These are phyloP conservation scores for Trametes maxima DNA, from an alignment of 768 basidiomycete species.

Conservation along the genomic window DNA sequence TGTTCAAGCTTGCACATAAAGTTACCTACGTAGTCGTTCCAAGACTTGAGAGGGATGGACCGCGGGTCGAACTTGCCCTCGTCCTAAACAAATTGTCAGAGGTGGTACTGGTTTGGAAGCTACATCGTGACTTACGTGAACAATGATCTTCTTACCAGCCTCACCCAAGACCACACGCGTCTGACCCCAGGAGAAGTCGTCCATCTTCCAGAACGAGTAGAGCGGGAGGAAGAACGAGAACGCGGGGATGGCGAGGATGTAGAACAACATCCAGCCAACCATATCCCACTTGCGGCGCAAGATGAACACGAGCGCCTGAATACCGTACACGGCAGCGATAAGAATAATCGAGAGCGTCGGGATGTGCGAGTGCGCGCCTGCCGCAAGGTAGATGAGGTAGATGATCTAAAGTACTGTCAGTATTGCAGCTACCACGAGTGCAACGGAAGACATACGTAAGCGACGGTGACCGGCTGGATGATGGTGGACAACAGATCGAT, in stretches of 20 bases:
- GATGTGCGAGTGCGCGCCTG: constrained; percentile 63
- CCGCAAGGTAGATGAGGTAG: constrained; percentile 84
- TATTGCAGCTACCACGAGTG: background rate
- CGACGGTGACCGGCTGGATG: constrained; percentile 83
- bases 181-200: constrained; percentile 95
- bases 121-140: constrained; percentile 68
- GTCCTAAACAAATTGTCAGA: constrained; percentile 54
- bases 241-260: constrained; percentile 90
- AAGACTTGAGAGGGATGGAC: constrained; percentile 92
- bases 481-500: constrained; percentile 90
- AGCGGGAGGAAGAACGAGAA: constrained; percentile 93
- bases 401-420: constrained; percentile 59
- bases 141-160: constrained; percentile 91
- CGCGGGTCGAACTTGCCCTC: constrained; percentile 97
- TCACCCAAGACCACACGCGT: constrained; percentile 94
- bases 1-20: background rate
- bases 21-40: constrained; percentile 86
- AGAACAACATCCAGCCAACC: constrained; percentile 97
- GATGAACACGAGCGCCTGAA: constrained; percentile 82
- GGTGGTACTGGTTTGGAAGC: constrained; percentile 13
- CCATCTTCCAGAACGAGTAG: constrained; percentile 98
- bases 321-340: constrained; percentile 92
- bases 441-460: constrained; percentile 68
- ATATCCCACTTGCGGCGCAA: constrained; percentile 97
- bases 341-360: constrained; percentile 86